phyloP scores from a whole-genome alignment of 345 rosid genomes.

The Bretschneidera sinensis region DNA sequence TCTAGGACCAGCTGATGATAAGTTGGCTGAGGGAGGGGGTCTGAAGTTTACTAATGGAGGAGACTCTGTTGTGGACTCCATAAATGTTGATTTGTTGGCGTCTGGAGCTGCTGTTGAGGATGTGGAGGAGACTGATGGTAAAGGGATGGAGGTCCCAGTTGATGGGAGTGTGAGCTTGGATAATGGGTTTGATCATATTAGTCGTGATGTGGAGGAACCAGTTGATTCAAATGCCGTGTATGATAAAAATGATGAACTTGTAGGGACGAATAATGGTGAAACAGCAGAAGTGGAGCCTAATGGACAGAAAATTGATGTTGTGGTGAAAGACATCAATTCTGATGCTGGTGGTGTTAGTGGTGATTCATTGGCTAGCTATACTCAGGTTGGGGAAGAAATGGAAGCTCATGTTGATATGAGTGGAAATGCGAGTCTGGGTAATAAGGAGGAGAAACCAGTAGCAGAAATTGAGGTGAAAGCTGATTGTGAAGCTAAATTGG shows the following conservation, averaged over 20 bases:
- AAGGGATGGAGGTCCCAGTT: conserved; percentile 25
- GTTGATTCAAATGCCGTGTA: conserved; percentile 22
- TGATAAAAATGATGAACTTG: conserved; percentile 24
- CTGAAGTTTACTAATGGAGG: conserved; percentile 27
- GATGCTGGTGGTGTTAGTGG: not conserved
- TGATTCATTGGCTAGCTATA: conserved; percentile 7
- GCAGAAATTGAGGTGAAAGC: conserved; percentile 21
- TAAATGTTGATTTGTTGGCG: conserved; percentile 21
- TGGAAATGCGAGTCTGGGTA: conserved; percentile 9
- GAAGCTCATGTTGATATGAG: conserved; percentile 21
- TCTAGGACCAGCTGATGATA: conserved; percentile 13
- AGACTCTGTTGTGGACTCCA: conserved; percentile 32
- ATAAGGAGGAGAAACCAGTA: conserved; percentile 17
- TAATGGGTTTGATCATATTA: conserved; percentile 44
- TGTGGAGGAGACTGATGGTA: conserved; percentile 22
- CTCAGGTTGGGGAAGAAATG: conserved; percentile 5
- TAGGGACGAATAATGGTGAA: conserved; percentile 14
- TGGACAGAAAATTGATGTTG: conserved; percentile 16
- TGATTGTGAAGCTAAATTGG: conserved; percentile 24
- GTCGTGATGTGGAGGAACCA: conserved; percentile 18
- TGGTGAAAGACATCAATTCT: conserved; percentile 2
- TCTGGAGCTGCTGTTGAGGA: conserved; percentile 31
- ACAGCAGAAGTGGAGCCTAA: conserved; percentile 15
- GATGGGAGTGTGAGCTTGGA: conserved; percentile 26
- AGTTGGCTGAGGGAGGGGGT: conserved; percentile 30